phyloP scores from a whole-genome alignment of 2,329 filamentous ascomycete species.

The Arthrobotrys conoides region DNA sequence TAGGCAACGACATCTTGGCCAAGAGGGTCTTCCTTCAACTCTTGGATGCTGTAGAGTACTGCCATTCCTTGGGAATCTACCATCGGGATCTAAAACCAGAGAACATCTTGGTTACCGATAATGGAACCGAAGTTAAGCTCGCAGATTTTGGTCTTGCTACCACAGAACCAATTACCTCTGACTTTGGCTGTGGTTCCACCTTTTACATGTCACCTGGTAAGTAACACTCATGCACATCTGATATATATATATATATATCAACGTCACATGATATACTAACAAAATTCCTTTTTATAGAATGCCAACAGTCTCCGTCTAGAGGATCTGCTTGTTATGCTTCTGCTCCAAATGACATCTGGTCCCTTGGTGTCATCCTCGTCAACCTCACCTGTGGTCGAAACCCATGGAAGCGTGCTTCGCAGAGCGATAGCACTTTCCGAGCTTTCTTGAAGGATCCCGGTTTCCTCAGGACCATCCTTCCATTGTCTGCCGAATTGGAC shows the following conservation, averaged over 20 bases:
- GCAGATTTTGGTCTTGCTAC: slow-evolving; percentile 98
- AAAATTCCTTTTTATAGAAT: slow-evolving; percentile 75
- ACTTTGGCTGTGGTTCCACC: slow-evolving; percentile 97
- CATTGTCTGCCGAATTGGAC: slow-evolving; percentile 90
- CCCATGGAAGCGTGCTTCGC: slow-evolving; percentile 96
- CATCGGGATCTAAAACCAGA: slow-evolving; percentile 98
- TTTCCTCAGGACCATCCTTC: slow-evolving; percentile 93
- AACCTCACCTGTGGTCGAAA: slow-evolving; percentile 98
- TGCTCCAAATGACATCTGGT: slow-evolving; percentile 97
- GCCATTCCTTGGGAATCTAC: slow-evolving; percentile 93
- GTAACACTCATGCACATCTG: slow-evolving; percentile 64
- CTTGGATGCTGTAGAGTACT: slow-evolving; percentile 94
- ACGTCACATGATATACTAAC: slow-evolving; percentile 3
- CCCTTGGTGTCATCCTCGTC: slow-evolving; percentile 95
- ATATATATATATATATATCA: slow-evolving; percentile 49
- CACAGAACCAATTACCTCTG: slow-evolving; percentile 83
- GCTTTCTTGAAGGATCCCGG: slow-evolving; percentile 86
- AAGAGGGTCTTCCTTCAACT: slow-evolving; percentile 93
- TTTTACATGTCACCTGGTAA: slow-evolving; percentile 99
- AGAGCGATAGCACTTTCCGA: slow-evolving; percentile 93
- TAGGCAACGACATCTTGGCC: slow-evolving; percentile 90
- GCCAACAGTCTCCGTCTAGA: slow-evolving; percentile 81
- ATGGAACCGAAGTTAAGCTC: slow-evolving; percentile 90
- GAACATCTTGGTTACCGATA: slow-evolving; percentile 93
- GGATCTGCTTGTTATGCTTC: slow-evolving; percentile 85